Base-by-base conservation (phyloP, 768 basidiomycete genomes). In the Baorangia bicolor region DNA sequence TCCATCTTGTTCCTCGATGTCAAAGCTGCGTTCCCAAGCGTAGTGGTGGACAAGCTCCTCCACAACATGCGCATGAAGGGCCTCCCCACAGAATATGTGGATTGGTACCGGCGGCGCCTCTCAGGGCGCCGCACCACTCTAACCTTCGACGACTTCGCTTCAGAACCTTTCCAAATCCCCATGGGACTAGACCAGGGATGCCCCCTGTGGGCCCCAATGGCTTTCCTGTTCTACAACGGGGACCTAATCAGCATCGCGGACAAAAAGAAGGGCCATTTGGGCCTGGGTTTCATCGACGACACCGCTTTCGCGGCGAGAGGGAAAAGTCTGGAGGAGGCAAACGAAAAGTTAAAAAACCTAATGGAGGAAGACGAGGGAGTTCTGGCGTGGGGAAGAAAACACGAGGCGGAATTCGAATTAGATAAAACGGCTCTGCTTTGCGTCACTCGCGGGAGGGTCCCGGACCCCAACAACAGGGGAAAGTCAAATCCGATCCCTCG, bases 171-270 rank as follows among this genome's bases (percentile, higher is more conserved):
- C 38, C 46, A 37, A 1, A 62, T 72, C 0, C 33, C 27, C 4
- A 61, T 58, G n/a, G 66, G 73, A 0, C 53, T 72, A 1, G 68
- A 67, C 42, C 69, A 74, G 50, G 74, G 74, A 0, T 69, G 64
- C 55, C 71, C 71, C 0, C 49, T 64, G 3, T 70, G n/a, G n/a
- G n/a, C 73, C 12, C 60, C 59, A 2, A 58, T 72, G 1, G 27
- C 60, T 0, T 72, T 66, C 54, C 38, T 66, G 2, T 62, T 71
- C 51, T 73, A 69, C 61, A 75, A 74, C 39, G 28, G 69, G 0
- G 44, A 58, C 23, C 46, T 69, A 0, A 53, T 70, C 3, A 46
- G 63, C 3, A 21, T 54, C 0, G 57, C n/a, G n/a, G n/a, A n/a
- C 0, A 30, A 16, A 0, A 25, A 41, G 21, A 40, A 42, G 1